Evolutionary conservation across 345 rosid genomes (phyloP).

Genomic region (Citrus trifoliata): DNA sequence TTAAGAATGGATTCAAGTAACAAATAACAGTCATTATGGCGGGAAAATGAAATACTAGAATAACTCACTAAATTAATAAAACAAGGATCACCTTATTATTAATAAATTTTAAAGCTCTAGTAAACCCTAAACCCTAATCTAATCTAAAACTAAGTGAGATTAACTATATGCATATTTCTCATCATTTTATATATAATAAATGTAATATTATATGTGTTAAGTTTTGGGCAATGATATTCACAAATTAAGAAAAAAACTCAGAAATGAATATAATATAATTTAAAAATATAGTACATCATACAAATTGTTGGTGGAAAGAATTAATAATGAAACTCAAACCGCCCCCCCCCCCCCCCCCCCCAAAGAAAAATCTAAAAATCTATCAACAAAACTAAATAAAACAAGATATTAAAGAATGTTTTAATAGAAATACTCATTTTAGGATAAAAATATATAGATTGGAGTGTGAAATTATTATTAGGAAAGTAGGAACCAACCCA

Average conservation of each 20-base stretch:
- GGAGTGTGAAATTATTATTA: not conserved
- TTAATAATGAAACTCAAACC: not conserved
- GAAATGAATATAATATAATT: no score
- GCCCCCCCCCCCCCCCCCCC: no score
- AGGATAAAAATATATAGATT: not conserved
- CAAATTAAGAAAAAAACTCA: not conserved
- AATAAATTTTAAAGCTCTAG: not conserved
- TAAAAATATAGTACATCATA: not conserved
- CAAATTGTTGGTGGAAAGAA: not conserved
- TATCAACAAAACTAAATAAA: not conserved
- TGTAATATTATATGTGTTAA: not conserved
- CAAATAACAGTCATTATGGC: not conserved
- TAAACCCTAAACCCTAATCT: no score
- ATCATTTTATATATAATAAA: not conserved
- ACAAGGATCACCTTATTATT: not conserved
- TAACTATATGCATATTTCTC: not conserved
- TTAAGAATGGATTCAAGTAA: not conserved
- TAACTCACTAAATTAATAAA: not conserved
- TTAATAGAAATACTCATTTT: not conserved
- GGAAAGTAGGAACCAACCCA: conserved; percentile 3
- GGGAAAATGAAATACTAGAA: not conserved
- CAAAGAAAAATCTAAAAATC: not conserved
- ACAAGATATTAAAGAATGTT: not conserved
- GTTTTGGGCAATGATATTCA: not conserved
- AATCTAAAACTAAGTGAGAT: not conserved